Evolutionary conservation across 306 rosid species (phyloP).

Genomic region (Leucaena leucocephala): DNA sequence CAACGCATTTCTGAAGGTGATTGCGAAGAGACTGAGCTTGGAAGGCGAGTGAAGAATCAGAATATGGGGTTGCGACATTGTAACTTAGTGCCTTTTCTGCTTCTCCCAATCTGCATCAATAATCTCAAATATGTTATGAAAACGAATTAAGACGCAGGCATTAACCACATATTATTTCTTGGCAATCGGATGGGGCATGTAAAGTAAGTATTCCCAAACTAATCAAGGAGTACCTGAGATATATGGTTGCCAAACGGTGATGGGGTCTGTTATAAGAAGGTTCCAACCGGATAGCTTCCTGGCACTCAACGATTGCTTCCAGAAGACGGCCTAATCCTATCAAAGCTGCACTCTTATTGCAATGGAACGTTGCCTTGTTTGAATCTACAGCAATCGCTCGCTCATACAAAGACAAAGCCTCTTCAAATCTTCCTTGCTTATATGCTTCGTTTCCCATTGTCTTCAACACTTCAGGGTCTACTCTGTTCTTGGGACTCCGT

Average conservation of each 20-base stretch:
- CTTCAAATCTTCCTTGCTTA: slow-evolving; percentile 60
- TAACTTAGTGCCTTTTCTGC: slow-evolving; percentile 67
- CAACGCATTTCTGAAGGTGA: slow-evolving; percentile 59
- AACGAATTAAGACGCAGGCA: not conserved
- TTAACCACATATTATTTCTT: not conserved
- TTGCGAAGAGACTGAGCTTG: slow-evolving; percentile 60
- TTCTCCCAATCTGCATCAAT: slow-evolving; percentile 71
- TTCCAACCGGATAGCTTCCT: slow-evolving; percentile 68
- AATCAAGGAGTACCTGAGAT: slow-evolving; percentile 62
- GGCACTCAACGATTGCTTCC: slow-evolving; percentile 73
- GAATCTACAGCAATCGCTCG: slow-evolving; percentile 73
- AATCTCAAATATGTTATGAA: slow-evolving; percentile 17
- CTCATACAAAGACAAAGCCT: slow-evolving; percentile 74
- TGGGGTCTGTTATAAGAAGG: slow-evolving; percentile 82
- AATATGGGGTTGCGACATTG: slow-evolving; percentile 44
- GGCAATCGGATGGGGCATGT: not conserved
- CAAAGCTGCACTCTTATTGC: slow-evolving; percentile 91
- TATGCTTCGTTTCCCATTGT: slow-evolving; percentile 79
- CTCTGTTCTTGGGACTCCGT: slow-evolving; percentile 34
- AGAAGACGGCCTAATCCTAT: slow-evolving; percentile 65
- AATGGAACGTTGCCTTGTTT: slow-evolving; percentile 63
- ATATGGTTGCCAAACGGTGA: slow-evolving; percentile 77
- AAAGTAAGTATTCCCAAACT: not conserved
- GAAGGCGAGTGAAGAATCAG: slow-evolving; percentile 43
- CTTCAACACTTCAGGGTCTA: slow-evolving; percentile 75